These are phyloP conservation scores for Pseudocercospora fijiensis DNA, from an alignment of 2,329 filamentous ascomycete genomes.

Conservation along the genomic window DNA sequence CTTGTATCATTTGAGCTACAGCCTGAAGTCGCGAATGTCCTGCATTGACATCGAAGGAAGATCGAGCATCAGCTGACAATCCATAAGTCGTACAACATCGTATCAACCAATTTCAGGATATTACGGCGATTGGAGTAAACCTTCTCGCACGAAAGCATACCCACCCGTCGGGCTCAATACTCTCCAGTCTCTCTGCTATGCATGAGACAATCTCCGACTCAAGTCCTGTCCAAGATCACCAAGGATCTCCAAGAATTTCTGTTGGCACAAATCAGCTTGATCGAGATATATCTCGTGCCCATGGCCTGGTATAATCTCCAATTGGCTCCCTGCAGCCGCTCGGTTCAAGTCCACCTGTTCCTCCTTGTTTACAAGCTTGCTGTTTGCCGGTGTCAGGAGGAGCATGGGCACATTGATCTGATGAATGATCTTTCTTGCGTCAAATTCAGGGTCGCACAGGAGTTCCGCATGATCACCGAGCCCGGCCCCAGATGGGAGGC, in stretches of 20 bases:
- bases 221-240: neutral
- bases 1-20: too few relatives aligned
- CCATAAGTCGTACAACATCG: too few relatives aligned
- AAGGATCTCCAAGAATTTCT: conserved; percentile 36
- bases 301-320: conserved; percentile 34
- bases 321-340: conserved; percentile 25
- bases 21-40: too few relatives aligned
- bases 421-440: conserved; percentile 34
- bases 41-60: too few relatives aligned
- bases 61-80: too few relatives aligned
- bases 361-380: conserved; percentile 36
- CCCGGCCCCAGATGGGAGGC: conserved; percentile 34
- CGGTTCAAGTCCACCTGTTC: conserved; percentile 32
- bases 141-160: too few relatives aligned
- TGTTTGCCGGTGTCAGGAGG: conserved; percentile 38
- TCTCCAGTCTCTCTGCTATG: neutral
- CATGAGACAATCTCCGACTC: neutral
- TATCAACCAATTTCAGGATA: too few relatives aligned
- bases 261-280: conserved; percentile 33
- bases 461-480: conserved; percentile 40
- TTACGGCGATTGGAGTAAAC: too few relatives aligned
- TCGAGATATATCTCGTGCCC: conserved; percentile 42
- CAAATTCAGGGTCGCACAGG: conserved; percentile 32
- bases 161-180: too few relatives aligned
- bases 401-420: conserved; percentile 37